Evolutionary conservation across 2,329 filamentous ascomycete species (phyloP), one percentile per base, ranked within the genome.

Genomic region (Fusarium keratoplasticum): DNA sequence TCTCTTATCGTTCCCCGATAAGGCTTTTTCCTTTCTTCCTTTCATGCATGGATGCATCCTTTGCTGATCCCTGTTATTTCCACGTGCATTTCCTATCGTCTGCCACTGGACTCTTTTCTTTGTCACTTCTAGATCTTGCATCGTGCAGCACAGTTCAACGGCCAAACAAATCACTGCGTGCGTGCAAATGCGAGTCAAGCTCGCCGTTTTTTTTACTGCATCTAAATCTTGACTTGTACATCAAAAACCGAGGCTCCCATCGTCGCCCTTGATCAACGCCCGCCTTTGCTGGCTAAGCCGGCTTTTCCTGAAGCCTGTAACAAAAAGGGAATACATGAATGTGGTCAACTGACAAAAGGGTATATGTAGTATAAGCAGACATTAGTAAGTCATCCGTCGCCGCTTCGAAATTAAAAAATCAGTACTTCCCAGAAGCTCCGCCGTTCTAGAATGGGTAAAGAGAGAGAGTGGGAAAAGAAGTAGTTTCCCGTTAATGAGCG

Each of bases 391-490:
- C 64, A 64, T 76, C 69, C 57, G 33, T 67, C 64, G 50, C 66
- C 70, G 58, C 69, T 67, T 76, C 50, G 66, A 73, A 66, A 72
- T 72, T 60, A 55, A 69, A 71, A 25, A 60, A 55, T 58, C 44
- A 66, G 66, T 75, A 71, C 76, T 76, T 76, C 75, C 77, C 74
- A 77, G 73, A 77, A 78, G 70, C 61, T 69, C 63, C 75, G 71
- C 77, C 72, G 59, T 54, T 60, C 25, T 42, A 60, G 60, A 67
- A 67, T 27, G 47, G 35, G 64, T 64, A 64, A 70, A 66, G 66
- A 64, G 68, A 60, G 35, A 54, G 57, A 60, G 35, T 36, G 35
- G 57, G 61, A 70, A 67, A 52, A 66, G 61, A 65, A 61, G 25
- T 52, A 60, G 47, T 63, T 42, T 54, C 35, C 59, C 44, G 29